These are phyloP conservation scores for Hymenoscyphus repandus DNA, from an alignment of 2,329 filamentous ascomycete species.

Conservation along the genomic window DNA sequence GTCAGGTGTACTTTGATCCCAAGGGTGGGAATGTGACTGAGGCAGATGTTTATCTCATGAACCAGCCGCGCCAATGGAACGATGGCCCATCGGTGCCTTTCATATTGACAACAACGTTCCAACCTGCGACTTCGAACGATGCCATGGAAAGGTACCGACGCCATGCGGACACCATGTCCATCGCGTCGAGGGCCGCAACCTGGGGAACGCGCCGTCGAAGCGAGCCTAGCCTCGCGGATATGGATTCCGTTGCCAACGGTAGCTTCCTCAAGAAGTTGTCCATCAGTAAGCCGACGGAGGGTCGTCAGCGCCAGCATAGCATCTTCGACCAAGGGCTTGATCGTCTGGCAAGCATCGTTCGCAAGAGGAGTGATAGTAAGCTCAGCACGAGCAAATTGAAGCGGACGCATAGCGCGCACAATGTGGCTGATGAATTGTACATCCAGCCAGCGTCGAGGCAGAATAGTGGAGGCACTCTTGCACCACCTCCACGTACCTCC, in stretches of 20 bases:
- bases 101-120: slow-evolving; percentile 34
- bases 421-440: slow-evolving; percentile 21
- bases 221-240: slow-evolving; percentile 51
- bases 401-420: slow-evolving; percentile 23
- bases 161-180: slow-evolving; percentile 45
- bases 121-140: slow-evolving; percentile 43
- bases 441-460: slow-evolving; percentile 32
- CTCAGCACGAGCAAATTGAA: slow-evolving; percentile 29
- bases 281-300: slow-evolving; percentile 41
- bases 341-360: slow-evolving; percentile 27
- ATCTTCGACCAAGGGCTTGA: slow-evolving; percentile 42
- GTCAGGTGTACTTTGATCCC: slow-evolving; percentile 29
- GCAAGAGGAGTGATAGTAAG: slow-evolving; percentile 28
- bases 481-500: slow-evolving; percentile 44
- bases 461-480: slow-evolving; percentile 35
- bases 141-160: slow-evolving; percentile 42
- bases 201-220: slow-evolving; percentile 65
- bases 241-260: slow-evolving; percentile 54
- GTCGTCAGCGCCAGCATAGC: slow-evolving; percentile 44
- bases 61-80: slow-evolving; percentile 27
- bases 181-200: slow-evolving; percentile 60
- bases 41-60: slow-evolving; percentile 25
- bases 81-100: slow-evolving; percentile 34
- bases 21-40: slow-evolving; percentile 18
- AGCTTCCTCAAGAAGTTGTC: slow-evolving; percentile 59